A percentile compares a stretch with the other conserved stretches of the same genome.
These are phyloP conservation scores for Geotrichum phurueaensis DNA, from an alignment of 1,139 yeast genomes.

Conservation along the genomic window DNA sequence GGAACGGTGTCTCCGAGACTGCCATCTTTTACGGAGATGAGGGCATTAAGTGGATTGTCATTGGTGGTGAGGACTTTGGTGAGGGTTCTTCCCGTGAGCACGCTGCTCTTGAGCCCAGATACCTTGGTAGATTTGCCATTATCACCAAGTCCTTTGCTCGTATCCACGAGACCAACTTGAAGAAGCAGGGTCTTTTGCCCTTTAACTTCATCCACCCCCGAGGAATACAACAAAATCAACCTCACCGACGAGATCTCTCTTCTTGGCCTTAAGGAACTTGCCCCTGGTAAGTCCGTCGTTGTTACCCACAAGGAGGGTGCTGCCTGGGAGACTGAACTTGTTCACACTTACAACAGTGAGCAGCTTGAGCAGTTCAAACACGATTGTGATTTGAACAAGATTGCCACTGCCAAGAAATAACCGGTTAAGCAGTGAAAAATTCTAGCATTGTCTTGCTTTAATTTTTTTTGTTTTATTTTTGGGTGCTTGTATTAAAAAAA, in stretches of 20 bases:
- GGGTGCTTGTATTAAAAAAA: too few relatives aligned
- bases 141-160: conserved; percentile 96
- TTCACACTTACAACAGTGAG: too few relatives aligned
- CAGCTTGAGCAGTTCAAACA: conserved; percentile 98
- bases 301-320: conserved; percentile 84
- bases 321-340: conserved; percentile 80
- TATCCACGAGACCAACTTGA: conserved; percentile 85
- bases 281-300: conserved; percentile 91
- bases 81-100: conserved; percentile 99
- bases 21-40: conserved; percentile 92
- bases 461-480: too few relatives aligned
- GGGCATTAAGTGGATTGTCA: conserved; percentile 86
- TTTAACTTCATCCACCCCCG: conserved; percentile 82
- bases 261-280: conserved; percentile 66
- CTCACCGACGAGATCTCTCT: conserved; percentile 74
- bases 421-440: too few relatives aligned
- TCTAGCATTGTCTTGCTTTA: too few relatives aligned
- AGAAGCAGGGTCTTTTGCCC: conserved; percentile 96
- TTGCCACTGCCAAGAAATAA: conserved; percentile 49
- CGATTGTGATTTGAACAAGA: conserved; percentile 98
- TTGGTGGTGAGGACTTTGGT: conserved; percentile 97
- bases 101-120: conserved; percentile 93
- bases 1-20: conserved; percentile 93
- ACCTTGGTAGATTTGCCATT: too few relatives aligned
- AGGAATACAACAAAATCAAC: conserved; percentile 73